phyloP scores from a whole-genome alignment of 2,329 filamentous ascomycete genomes.

The Apiospora malaysiana region DNA sequence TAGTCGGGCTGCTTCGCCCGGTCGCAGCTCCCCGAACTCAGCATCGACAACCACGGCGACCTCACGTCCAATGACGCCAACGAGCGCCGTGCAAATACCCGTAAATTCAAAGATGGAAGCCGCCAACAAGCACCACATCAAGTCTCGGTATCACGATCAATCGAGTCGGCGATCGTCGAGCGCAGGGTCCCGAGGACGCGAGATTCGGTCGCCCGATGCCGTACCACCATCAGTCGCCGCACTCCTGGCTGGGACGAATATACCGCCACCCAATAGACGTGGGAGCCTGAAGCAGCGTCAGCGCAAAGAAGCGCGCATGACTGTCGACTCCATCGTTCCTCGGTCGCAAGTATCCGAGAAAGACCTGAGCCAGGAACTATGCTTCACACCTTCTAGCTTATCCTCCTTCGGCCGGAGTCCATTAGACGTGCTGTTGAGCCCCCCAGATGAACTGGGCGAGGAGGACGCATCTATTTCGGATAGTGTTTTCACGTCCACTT shows the following conservation, averaged over 20 bases:
- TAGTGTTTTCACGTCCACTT: slow-evolving; percentile 56
- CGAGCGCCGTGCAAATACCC: slow-evolving; percentile 63
- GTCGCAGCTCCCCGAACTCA: slow-evolving; percentile 37
- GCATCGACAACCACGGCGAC: slow-evolving; percentile 35
- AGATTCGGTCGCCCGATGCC: slow-evolving; percentile 57
- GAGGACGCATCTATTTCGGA: slow-evolving; percentile 56
- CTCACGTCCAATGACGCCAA: slow-evolving; percentile 46
- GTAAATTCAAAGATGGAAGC: slow-evolving; percentile 46
- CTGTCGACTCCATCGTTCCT: slow-evolving; percentile 61
- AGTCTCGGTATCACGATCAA: slow-evolving; percentile 45
- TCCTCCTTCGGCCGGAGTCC: slow-evolving; percentile 59
- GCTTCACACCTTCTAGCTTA: slow-evolving; percentile 25
- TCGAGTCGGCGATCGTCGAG: slow-evolving; percentile 40
- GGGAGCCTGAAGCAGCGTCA: slow-evolving; percentile 40
- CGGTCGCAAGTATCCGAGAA: slow-evolving; percentile 63
- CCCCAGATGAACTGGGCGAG: slow-evolving; percentile 62
- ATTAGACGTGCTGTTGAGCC: slow-evolving; percentile 63
- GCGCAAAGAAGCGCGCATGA: slow-evolving; percentile 46
- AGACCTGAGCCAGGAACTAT: slow-evolving; percentile 54
- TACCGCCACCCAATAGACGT: slow-evolving; percentile 55
- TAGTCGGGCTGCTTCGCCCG: slow-evolving; percentile 33
- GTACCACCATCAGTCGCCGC: slow-evolving; percentile 66
- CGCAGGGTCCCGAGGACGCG: slow-evolving; percentile 40
- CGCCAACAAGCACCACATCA: slow-evolving; percentile 37
- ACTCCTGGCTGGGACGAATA: slow-evolving; percentile 66